Base-by-base conservation (phyloP, 108 stramenopile genomes). In the Skeletonema costatum region DNA sequence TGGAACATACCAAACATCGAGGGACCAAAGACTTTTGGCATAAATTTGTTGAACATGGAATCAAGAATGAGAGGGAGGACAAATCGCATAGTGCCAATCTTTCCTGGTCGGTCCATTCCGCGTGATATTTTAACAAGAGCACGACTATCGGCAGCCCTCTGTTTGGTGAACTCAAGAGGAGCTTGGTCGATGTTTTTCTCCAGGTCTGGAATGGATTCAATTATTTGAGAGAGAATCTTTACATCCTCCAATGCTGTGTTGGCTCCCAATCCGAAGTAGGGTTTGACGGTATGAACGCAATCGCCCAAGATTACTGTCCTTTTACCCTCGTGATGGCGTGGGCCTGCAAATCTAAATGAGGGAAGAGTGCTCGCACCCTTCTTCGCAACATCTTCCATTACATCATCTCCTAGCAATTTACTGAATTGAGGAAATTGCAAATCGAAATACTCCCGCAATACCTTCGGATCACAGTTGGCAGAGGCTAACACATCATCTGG, bases 161-260 rank as follows among this genome's bases (percentile, higher is more conserved):
- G 58, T 17, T 64, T 65, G 46, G 86, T 79, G 51, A 75, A 91
- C 60, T 77, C 67, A 19, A 33, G 32, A 14, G 76, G 72, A 4
- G 73, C 73, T 17, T 59, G n/a, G 9, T 67, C 17, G 8, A 69
- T 11, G 21, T 68, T 53, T 12, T 67, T 13, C 11, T 30, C 30
- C 60, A 31, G 11, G 60, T 32, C 60, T 48, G 75, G 62, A 32
- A 53, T 35, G 36, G 68, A 59, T 42, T 42, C 41, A 16, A 76
- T 60, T 10, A 68, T 64, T 60, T 60, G 73, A 11, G 61, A n/a
- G 5, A 77, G 68, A 21, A 85, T 70, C 21, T 77, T 30, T 10
- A 97, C 95, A 72, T 98, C 97, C 83, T 98, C 95, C 58, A 98
- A 81, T 5, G 97, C 97, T n/a, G 86, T 84, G 81, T 98, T 98